phyloP scores from a whole-genome alignment of 306 rosid genomes.

The Argentina anserina region DNA sequence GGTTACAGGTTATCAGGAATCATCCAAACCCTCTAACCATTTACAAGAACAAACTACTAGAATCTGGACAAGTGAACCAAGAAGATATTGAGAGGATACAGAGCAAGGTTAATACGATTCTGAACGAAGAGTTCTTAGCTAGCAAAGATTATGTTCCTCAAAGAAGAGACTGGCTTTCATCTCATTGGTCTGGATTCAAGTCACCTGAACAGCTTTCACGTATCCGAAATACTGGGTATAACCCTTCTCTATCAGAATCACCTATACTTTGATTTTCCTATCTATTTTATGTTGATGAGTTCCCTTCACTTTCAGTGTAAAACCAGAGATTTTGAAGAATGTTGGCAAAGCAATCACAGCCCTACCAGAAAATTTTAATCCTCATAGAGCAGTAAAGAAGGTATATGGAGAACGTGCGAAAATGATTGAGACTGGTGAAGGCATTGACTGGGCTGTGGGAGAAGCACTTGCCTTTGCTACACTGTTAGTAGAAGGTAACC shows the following conservation, averaged over 20 bases:
- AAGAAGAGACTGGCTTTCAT: conserved; percentile 95
- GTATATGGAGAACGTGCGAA: conserved; percentile 78
- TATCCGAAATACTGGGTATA: conserved; percentile 86
- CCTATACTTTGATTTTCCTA: neutral
- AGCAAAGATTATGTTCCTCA: conserved; percentile 91
- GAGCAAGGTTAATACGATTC: conserved; percentile 63
- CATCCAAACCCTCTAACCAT: conserved; percentile 88
- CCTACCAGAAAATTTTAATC: conserved; percentile 74
- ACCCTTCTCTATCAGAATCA: conserved; percentile 16
- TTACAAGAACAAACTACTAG: conserved; percentile 78
- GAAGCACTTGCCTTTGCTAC: conserved; percentile 99
- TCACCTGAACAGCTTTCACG: conserved; percentile 96
- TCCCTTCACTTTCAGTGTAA: conserved; percentile 50
- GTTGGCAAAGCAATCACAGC: conserved; percentile 87
- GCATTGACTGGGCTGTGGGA: conserved; percentile 90
- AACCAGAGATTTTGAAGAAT: conserved; percentile 89
- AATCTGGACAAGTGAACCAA: conserved; percentile 57
- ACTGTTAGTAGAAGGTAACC: conserved; percentile 87
- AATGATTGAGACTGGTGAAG: conserved; percentile 94
- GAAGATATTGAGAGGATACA: conserved; percentile 70
- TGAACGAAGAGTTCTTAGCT: conserved; percentile 79
- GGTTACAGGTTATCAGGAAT: conserved; percentile 61
- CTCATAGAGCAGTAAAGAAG: conserved; percentile 89
- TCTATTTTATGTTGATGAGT: conserved; percentile 1
- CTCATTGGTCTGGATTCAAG: conserved; percentile 95